These are phyloP conservation scores for Daldinia bambusicola DNA, from an alignment of 495 filamentous ascomycete species.

Conservation along the genomic window DNA sequence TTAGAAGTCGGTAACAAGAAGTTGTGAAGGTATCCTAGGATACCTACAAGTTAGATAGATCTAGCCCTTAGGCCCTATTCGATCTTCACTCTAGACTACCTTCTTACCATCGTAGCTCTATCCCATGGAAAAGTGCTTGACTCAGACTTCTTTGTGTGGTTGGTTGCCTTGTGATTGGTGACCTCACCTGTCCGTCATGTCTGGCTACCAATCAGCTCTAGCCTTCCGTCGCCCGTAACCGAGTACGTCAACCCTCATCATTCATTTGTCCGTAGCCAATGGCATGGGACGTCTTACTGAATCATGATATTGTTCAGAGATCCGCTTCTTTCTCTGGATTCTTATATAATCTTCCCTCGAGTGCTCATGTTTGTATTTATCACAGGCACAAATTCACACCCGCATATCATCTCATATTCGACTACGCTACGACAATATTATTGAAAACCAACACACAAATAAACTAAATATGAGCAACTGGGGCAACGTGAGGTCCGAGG, in stretches of 20 bases:
- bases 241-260: slow-evolving; percentile 4
- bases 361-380: neutral
- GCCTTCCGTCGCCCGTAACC: neutral
- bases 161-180: slow-evolving; percentile 17
- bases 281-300: neutral
- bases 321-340: neutral
- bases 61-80: neutral
- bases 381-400: no score
- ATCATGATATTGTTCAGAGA: neutral
- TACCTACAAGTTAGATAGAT: no score
- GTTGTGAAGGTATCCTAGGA: no score
- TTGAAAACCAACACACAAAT: neutral
- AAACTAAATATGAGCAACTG: slow-evolving; percentile 10
- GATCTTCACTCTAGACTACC: neutral
- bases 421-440: neutral
- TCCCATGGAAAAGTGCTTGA: slow-evolving; percentile 8
- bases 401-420: neutral
- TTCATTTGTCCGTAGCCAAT: neutral
- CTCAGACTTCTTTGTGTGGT: slow-evolving; percentile 12
- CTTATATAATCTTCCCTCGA: slow-evolving; percentile 19
- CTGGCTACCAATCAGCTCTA: neutral
- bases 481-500: slow-evolving; percentile 12
- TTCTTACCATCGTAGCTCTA: neutral
- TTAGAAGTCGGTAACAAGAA: no score
- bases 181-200: slow-evolving; percentile 33